Evolutionary conservation across 2,329 filamentous ascomycete species (phyloP).

Genomic region (Monilinia fructigena): DNA sequence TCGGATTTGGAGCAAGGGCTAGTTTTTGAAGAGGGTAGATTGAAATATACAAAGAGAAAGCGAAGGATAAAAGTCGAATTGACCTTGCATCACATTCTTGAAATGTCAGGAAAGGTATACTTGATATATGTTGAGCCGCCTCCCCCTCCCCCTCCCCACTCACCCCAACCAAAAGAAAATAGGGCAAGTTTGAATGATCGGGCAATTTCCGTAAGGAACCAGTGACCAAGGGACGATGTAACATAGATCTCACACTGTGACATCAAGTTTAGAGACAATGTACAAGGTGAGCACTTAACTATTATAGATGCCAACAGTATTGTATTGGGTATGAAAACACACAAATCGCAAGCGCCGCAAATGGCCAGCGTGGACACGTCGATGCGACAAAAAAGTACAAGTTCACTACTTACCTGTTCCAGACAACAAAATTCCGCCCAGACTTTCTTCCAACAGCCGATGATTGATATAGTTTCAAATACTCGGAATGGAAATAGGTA

Average conservation of each 20-base stretch:
- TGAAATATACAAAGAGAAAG: not conserved
- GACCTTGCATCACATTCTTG: no score
- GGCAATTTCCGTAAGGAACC: not conserved
- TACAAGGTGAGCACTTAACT: constrained; percentile 1
- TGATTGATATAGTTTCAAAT: not conserved
- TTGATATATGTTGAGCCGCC: not conserved
- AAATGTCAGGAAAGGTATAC: not conserved
- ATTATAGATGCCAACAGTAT: not conserved
- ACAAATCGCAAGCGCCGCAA: not conserved
- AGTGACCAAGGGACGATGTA: not conserved
- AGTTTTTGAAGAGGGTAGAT: not conserved
- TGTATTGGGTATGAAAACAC: not conserved
- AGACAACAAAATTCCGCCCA: not conserved
- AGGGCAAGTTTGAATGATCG: not conserved
- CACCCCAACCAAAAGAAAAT: not conserved
- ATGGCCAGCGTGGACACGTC: no score
- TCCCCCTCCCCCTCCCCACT: no score
- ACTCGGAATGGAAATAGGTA: not conserved
- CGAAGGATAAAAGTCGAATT: not conserved
- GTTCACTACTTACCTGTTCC: not conserved
- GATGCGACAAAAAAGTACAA: not conserved
- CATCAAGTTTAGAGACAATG: not conserved
- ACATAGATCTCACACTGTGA: not conserved
- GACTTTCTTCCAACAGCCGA: no score
- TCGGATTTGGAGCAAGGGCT: not conserved